phyloP scores from a whole-genome alignment of 75 land plant species.

The Pinus taeda region DNA sequence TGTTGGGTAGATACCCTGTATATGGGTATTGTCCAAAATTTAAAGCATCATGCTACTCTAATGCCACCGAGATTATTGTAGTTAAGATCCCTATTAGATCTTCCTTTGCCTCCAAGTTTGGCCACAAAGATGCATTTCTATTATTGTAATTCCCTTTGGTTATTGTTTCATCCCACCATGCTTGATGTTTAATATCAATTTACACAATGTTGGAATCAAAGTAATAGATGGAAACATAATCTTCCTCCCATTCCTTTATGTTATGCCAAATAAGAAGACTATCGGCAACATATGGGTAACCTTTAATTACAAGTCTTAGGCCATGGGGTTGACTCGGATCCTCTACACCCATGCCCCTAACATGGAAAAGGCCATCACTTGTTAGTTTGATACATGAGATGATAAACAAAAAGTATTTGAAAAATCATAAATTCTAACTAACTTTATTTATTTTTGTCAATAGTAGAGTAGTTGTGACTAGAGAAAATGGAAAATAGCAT shows the following conservation, averaged over 20 bases:
- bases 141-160: constrained; percentile 73
- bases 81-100: constrained; percentile 18
- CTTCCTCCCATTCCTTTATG: constrained; percentile 50
- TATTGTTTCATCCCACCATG: constrained; percentile 82
- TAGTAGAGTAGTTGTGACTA: too few relatives aligned
- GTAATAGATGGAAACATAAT: constrained; percentile 65
- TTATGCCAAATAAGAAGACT: constrained; percentile 90
- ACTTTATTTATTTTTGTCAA: too few relatives aligned
- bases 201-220: constrained; percentile 28
- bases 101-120: constrained; percentile 33
- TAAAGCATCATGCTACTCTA: too few relatives aligned
- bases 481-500: too few relatives aligned
- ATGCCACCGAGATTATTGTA: too few relatives aligned
- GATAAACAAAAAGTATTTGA: too few relatives aligned
- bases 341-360: constrained; percentile 70
- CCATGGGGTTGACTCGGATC: constrained; percentile 73
- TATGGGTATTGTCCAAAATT: too few relatives aligned
- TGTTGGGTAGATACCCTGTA: too few relatives aligned
- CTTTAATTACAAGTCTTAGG: constrained; percentile 62
- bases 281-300: constrained; percentile 93
- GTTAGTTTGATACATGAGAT: too few relatives aligned
- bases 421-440: too few relatives aligned
- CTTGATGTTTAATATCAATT: constrained; percentile 71
- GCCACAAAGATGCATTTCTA: constrained; percentile 68
- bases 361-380: too few relatives aligned